Evolutionary conservation across 176 grass and related monocot species (phyloP).

Genomic region (Calamus simplicifolius): DNA sequence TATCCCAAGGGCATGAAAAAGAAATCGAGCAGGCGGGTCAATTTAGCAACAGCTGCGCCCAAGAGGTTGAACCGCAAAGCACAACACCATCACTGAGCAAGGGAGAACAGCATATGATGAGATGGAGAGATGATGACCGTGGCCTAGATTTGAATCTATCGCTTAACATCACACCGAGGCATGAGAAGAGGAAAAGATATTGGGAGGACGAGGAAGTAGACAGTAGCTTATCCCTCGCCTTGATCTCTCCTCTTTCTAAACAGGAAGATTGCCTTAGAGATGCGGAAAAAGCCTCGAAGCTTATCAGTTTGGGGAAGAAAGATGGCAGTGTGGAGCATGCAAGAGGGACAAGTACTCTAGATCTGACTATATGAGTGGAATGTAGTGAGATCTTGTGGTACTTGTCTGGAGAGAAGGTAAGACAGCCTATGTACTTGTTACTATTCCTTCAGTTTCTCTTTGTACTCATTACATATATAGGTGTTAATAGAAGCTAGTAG

Average conservation of each 20-base stretch:
- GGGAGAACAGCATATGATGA: neutral
- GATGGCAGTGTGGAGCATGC: neutral
- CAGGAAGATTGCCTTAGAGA: neutral
- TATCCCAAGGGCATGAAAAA: neutral
- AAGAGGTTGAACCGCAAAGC: too few species aligned
- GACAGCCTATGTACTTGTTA: neutral
- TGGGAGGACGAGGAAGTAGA: conserved; percentile 2
- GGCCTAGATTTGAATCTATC: conserved; percentile 13
- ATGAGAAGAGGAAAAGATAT: conserved; percentile 9
- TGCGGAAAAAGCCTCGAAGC: neutral
- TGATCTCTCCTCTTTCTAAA: neutral
- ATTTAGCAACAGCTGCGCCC: too few species aligned
- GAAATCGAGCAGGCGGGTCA: too few species aligned
- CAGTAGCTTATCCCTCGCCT: conserved; percentile 10
- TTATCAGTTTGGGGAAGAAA: neutral
- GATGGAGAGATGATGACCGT: neutral
- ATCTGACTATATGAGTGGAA: conserved; percentile 10
- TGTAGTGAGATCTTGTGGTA: conserved; percentile 23
- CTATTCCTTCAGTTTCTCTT: neutral
- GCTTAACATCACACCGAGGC: neutral
- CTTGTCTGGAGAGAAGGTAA: neutral
- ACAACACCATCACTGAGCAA: neutral
- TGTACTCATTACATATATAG: neutral
- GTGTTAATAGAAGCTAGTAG: neutral
- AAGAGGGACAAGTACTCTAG: conserved; percentile 16